Conservation (phyloP, 176 grass and related monocot species). For the Leersia perrieri region DNA sequence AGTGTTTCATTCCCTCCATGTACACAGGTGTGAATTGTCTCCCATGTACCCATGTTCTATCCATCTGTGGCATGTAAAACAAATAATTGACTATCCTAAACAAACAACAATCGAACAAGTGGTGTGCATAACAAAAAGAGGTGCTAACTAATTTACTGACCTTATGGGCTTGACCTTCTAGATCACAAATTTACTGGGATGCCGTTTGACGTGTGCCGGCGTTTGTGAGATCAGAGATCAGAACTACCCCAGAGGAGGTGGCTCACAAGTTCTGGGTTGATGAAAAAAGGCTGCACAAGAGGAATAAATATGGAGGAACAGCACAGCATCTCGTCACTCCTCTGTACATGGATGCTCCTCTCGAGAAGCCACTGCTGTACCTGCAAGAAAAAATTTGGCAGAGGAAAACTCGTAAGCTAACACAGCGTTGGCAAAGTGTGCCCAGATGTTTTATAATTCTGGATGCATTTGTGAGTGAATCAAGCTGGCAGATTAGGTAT, state of each 20-base stretch:
- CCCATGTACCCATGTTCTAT: too few species aligned
- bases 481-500: conserved; percentile 1
- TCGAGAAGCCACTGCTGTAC: conserved; percentile 97
- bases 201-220: not conserved
- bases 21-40: too few species aligned
- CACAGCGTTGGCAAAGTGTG: conserved; percentile 25
- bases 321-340: conserved; percentile 85
- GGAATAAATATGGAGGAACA: conserved; percentile 37
- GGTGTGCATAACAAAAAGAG: too few species aligned
- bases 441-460: conserved; percentile 27
- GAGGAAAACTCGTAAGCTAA: conserved; percentile 14
- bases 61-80: too few species aligned
- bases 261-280: conserved; percentile 26
- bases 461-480: conserved; percentile 24
- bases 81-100: too few species aligned
- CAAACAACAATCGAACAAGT: too few species aligned
- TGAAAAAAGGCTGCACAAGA: conserved; percentile 50
- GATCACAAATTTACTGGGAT: too few species aligned
- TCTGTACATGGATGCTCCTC: conserved; percentile 94
- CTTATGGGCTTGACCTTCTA: too few species aligned
- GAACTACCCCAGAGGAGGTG: not conserved
- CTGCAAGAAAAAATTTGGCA: conserved; percentile 50
- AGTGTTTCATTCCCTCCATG: too few species aligned
- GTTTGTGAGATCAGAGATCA: conserved; percentile 25
- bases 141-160: too few species aligned